A percentile compares a stretch with the other conserved stretches of the same genome.
These are phyloP conservation scores for Microsporum canis DNA, from an alignment of 2,329 filamentous ascomycete genomes.

Conservation along the genomic window DNA sequence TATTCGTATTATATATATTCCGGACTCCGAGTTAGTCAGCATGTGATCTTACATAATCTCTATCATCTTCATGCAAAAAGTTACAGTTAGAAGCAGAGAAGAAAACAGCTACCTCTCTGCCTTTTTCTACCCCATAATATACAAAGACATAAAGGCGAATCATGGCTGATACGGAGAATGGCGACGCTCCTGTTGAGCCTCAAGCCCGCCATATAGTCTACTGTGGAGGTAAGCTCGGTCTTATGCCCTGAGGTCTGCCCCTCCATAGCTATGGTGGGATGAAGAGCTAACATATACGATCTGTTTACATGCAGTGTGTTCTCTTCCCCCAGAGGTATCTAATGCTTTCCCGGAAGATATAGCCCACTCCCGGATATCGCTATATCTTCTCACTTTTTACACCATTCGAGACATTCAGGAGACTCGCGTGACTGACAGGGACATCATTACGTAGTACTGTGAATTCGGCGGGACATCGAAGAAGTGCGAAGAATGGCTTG, in stretches of 20 bases:
- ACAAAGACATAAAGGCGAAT: neutral
- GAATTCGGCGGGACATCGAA: constrained; percentile 94
- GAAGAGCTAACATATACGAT: neutral
- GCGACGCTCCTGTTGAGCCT: constrained; percentile 23
- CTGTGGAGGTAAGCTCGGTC: constrained; percentile 44
- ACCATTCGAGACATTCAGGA: neutral
- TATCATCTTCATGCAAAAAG: neutral
- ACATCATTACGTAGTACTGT: constrained; percentile 61
- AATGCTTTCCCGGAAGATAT: neutral
- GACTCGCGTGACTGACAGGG: neutral
- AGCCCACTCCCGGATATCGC: neutral
- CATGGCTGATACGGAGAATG: constrained; percentile 14
- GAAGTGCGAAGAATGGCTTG: constrained; percentile 95
- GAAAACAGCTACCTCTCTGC: neutral
- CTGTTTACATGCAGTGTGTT: constrained; percentile 42
- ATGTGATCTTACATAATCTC: neutral
- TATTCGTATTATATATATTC: neutral
- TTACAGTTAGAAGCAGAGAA: neutral
- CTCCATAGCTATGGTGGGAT: constrained; percentile 1
- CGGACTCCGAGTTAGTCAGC: neutral
- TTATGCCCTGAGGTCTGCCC: neutral
- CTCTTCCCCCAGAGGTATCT: constrained; percentile 56
- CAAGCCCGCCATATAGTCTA: constrained; percentile 48
- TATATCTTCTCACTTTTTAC: neutral
- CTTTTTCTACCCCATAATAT: neutral